phyloP scores from a whole-genome alignment of 345 rosid genomes.

The Combretum micranthum region DNA sequence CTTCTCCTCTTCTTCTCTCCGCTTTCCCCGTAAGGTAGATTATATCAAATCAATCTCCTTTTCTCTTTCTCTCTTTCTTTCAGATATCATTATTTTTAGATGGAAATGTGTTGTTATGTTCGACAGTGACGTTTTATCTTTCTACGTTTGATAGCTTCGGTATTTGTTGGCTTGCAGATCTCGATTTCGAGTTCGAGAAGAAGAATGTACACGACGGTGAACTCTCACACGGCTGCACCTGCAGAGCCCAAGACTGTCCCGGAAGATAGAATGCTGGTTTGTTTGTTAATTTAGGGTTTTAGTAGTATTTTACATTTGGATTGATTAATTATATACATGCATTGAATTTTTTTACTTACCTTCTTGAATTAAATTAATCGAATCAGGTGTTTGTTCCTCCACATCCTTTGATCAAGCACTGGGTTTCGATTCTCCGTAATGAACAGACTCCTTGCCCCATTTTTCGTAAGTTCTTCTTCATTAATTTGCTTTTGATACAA shows the following conservation, averaged over 20 bases:
- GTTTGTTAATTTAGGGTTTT: constrained; percentile 1
- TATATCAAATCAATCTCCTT: neutral
- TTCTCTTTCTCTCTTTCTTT: neutral
- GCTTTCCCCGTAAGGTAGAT: neutral
- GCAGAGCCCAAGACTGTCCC: constrained; percentile 53
- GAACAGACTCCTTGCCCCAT: constrained; percentile 79
- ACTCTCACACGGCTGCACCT: constrained; percentile 37
- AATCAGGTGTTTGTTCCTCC: constrained; percentile 84
- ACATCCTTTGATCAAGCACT: constrained; percentile 89
- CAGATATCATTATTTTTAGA: too few relatives aligned
- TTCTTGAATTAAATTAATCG: neutral
- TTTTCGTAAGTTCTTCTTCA: constrained; percentile 47
- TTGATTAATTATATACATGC: neutral
- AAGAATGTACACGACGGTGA: constrained; percentile 28
- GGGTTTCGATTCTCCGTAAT: constrained; percentile 81
- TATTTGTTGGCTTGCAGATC: constrained; percentile 21
- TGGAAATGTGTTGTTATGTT: too few relatives aligned
- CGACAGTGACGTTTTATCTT: too few relatives aligned
- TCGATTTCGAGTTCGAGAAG: constrained; percentile 31
- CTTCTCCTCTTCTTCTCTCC: neutral
- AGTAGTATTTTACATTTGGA: neutral
- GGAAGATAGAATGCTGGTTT: constrained; percentile 70
- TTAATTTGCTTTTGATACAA: neutral
- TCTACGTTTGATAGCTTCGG: neutral
- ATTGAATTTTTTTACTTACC: neutral